phyloP scores from a whole-genome alignment of 106 monocot species.

The Iris macrosiphon region DNA sequence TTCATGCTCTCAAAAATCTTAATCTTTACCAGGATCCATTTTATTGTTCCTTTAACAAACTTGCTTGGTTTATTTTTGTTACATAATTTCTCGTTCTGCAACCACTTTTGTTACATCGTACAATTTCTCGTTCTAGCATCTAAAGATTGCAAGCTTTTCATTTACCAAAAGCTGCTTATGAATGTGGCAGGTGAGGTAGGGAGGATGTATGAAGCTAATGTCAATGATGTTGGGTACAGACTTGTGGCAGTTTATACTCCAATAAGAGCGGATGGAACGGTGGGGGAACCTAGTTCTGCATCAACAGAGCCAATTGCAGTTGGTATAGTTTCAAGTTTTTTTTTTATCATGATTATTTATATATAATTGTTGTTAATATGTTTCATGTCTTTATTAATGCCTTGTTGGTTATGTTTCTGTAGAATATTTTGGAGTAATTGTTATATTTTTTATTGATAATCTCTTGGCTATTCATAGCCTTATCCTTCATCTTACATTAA shows the following conservation, averaged over 20 bases:
- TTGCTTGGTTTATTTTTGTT: too few species aligned
- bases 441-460: too few species aligned
- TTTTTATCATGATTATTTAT: not conserved
- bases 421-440: not conserved
- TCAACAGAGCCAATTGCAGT: slow-evolving; percentile 90
- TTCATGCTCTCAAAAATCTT: too few species aligned
- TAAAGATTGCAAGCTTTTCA: too few species aligned
- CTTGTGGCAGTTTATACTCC: slow-evolving; percentile 90
- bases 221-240: slow-evolving; percentile 95
- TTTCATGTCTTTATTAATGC: not conserved
- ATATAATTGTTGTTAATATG: not conserved
- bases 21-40: too few species aligned
- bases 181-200: slow-evolving; percentile 63
- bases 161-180: not conserved
- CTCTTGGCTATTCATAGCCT: too few species aligned
- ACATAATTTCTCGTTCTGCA: too few species aligned
- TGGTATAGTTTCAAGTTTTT: slow-evolving; percentile 34
- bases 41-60: too few species aligned
- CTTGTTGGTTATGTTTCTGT: not conserved
- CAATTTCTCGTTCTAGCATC: not conserved
- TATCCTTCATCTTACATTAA: too few species aligned
- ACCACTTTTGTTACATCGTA: too few species aligned
- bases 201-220: slow-evolving; percentile 96
- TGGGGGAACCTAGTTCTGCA: slow-evolving; percentile 78
- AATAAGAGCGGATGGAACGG: slow-evolving; percentile 84